Evolutionary conservation across 345 rosid genomes (phyloP).

Genomic region (Aethionema arabicum): DNA sequence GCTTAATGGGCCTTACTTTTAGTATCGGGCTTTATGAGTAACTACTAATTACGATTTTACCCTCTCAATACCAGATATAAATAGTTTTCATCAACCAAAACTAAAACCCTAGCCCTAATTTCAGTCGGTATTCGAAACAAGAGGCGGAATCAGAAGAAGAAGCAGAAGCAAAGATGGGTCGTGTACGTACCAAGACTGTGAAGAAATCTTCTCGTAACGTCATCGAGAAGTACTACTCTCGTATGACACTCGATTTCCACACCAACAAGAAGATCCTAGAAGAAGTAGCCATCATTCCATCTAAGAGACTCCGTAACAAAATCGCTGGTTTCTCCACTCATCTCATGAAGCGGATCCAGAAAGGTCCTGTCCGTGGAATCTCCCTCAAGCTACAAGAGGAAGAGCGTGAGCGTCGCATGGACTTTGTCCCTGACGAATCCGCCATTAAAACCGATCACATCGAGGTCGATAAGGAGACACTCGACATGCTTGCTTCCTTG

Average conservation of each 20-base stretch:
- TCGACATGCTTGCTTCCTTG: constrained; percentile 64
- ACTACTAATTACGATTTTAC: constrained; percentile 3
- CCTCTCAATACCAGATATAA: neutral
- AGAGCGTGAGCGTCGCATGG: constrained; percentile 80
- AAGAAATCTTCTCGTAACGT: constrained; percentile 70
- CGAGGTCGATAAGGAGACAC: constrained; percentile 65
- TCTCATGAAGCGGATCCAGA: constrained; percentile 70
- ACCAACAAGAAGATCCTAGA: constrained; percentile 68
- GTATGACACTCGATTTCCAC: constrained; percentile 68
- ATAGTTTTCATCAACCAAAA: neutral
- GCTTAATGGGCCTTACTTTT: neutral
- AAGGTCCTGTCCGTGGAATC: constrained; percentile 72
- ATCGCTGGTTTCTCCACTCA: constrained; percentile 74
- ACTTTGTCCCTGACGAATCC: constrained; percentile 66
- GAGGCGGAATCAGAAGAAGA: neutral
- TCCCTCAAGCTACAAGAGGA: constrained; percentile 73
- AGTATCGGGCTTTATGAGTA: constrained; percentile 21
- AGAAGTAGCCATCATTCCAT: constrained; percentile 68
- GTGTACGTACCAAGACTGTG: constrained; percentile 74
- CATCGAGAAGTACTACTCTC: constrained; percentile 67
- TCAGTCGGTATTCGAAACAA: constrained; percentile 20
- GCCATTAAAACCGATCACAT: constrained; percentile 61
- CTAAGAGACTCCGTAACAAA: constrained; percentile 72
- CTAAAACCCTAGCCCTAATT: constrained; percentile 26
- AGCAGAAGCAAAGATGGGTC: constrained; percentile 45